These are phyloP conservation scores for Asterophora lycoperdoides DNA, from an alignment of 768 basidiomycete species.

Conservation along the genomic window DNA sequence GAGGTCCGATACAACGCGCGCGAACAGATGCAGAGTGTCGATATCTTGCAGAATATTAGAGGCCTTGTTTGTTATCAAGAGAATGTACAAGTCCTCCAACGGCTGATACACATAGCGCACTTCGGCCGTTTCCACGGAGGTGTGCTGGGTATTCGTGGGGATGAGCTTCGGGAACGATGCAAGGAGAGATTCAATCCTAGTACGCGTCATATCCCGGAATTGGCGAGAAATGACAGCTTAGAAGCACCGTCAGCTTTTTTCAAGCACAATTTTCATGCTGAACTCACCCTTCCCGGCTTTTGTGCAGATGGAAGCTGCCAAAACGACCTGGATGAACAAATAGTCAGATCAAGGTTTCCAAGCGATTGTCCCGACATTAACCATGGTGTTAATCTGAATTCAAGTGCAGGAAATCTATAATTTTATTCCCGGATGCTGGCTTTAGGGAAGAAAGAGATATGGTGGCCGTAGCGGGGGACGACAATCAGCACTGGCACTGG, in stretches of 20 bases:
- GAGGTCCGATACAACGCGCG: slow-evolving; percentile 89
- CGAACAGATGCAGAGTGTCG: slow-evolving; percentile 90
- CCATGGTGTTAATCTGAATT: no score
- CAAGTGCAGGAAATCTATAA: no score
- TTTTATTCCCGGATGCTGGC: no score
- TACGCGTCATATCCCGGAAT: slow-evolving; percentile 88
- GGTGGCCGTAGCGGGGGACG: no score
- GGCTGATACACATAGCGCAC: slow-evolving; percentile 97
- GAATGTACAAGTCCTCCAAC: slow-evolving; percentile 93
- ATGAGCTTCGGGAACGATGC: slow-evolving; percentile 98
- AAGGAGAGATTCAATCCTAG: slow-evolving; percentile 91
- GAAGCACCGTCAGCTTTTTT: not conserved
- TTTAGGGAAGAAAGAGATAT: no score
- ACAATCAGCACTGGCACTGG: no score
- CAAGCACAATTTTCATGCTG: not conserved
- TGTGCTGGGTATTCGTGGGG: slow-evolving; percentile 91
- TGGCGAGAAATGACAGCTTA: slow-evolving; percentile 94
- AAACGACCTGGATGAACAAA: no score
- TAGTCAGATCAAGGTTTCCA: no score
- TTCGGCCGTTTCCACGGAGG: slow-evolving; percentile 92
- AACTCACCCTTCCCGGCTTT: no score
- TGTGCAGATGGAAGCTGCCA: no score
- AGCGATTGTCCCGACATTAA: no score
- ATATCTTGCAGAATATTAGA: slow-evolving; percentile 99
- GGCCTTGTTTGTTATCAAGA: slow-evolving; percentile 96